Conservation (phyloP, 371 early-diverging fungal species). For the Apophysomyces variabilis region DNA sequence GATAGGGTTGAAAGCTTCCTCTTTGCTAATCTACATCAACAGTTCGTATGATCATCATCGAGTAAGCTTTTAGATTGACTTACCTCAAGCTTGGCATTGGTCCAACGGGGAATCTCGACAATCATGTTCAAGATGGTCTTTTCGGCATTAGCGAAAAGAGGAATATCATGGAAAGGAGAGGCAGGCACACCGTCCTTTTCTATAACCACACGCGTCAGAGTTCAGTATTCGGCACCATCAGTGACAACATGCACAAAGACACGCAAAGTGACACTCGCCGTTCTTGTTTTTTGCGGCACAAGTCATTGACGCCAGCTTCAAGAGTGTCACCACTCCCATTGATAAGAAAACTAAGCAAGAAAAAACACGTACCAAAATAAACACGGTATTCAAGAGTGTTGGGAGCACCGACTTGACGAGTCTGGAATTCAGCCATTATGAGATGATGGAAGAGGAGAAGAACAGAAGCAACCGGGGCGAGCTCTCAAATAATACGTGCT, state of each 20-base stretch:
- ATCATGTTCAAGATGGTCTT: conserved; percentile 88
- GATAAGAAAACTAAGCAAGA: not conserved
- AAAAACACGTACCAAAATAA: conserved; percentile 74
- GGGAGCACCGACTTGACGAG: conserved; percentile 82
- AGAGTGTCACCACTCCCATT: not conserved
- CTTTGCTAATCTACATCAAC: conserved; percentile 74
- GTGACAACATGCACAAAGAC: not conserved
- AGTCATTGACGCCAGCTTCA: not conserved
- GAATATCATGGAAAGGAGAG: conserved; percentile 97
- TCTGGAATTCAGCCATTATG: conserved; percentile 66
- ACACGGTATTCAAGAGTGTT: conserved; percentile 89
- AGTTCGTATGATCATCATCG: not conserved
- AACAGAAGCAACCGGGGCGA: not conserved
- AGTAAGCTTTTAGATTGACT: not conserved
- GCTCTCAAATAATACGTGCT: not conserved
- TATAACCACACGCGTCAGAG: conserved; percentile 15
- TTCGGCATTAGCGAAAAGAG: conserved; percentile 79
- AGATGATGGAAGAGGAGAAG: conserved; percentile 16
- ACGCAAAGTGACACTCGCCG: not conserved
- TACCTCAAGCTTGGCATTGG: conserved; percentile 97
- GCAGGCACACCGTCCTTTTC: conserved; percentile 58
- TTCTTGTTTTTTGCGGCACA: not conserved
- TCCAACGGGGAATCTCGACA: conserved; percentile 96
- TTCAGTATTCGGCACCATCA: not conserved
- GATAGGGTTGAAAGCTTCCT: conserved; percentile 90